A percentile compares a stretch with the other conserved stretches of the same genome.
Conservation (phyloP, 176 grass and related monocot genomes). For the Aegilops umbellulata region DNA sequence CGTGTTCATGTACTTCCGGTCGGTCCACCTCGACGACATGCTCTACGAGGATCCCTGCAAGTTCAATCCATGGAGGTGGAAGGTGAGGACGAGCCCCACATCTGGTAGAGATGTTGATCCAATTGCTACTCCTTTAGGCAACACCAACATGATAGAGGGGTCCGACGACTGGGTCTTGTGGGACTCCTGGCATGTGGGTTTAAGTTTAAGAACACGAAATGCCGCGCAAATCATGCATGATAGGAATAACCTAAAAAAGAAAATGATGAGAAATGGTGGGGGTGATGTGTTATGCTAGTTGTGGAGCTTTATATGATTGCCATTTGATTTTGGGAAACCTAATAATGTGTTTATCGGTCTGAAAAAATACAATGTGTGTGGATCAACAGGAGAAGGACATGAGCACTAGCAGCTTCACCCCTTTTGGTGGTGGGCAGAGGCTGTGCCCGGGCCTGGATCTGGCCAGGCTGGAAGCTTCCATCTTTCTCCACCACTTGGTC, state of each 20-base stretch:
- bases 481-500: conserved; percentile 99
- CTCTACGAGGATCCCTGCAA: conserved; percentile 71
- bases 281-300: neutral
- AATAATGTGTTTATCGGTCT: conserved; percentile 36
- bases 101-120: conserved; percentile 49
- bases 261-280: neutral
- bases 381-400: conserved; percentile 75
- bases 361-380: conserved; percentile 31
- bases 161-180: conserved; percentile 30
- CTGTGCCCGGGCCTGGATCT: conserved; percentile 97
- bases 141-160: conserved; percentile 31
- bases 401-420: conserved; percentile 79
- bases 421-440: conserved; percentile 97
- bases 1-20: conserved; percentile 86
- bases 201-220: no score
- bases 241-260: neutral
- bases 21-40: conserved; percentile 74
- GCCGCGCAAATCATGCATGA: no score
- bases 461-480: conserved; percentile 95
- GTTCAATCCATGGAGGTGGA: conserved; percentile 99
- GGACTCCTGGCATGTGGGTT: conserved; percentile 51
- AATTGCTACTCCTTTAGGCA: conserved; percentile 44
- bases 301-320: conserved; percentile 17
- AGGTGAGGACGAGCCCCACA: conserved; percentile 59
- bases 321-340: conserved; percentile 37